Evolutionary conservation across 1,284 basidiomycete genomes (phyloP), one percentile per base, ranked within the genome.

Genomic region (Schizopora paradoxa): DNA sequence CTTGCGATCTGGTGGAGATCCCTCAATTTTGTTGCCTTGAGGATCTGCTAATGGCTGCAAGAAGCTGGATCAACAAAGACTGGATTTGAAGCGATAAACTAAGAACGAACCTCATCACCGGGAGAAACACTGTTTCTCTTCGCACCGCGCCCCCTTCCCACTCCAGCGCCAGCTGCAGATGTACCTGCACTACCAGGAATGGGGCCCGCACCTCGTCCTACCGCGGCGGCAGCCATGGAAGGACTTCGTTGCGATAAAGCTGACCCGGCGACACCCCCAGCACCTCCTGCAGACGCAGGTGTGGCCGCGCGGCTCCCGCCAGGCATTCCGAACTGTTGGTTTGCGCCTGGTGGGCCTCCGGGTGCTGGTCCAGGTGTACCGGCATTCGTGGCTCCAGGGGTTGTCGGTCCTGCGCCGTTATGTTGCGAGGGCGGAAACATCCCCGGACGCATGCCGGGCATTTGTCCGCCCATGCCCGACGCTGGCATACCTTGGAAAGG

Each of bases 41-140:
- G 28, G 26, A 16, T 51, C 49, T 5, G 21, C 26, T 14, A 19
- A 22, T 10, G 35, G 18, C 28, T 51, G 44, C 39, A 41, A 35
- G 29, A 11, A 33, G 13, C 6, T 5, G 38, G 27, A 6, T 10
- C 18, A 45, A 29, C 14, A 16, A 5, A 18, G 8, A 16, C 10
- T 5, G 21, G n/a, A 19, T 39, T 29, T 11, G 25, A 41, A 14
- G 26, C 10, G 10, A 35, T n/a, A 33, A 36, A 27, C 33, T 19
- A 8, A 14, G 23, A 16, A 37, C 7, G 25, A 26, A 51, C 49
- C 29, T 47, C 49, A 43, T 51, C 49, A 8, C 45, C 49, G n/a
- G 49, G 49, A 22, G 49, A 51, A n/a, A 43, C 40, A 19, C 49
- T 51, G 29, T 37, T 47, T 43, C 49, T 41, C 29, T 51, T 51